These are phyloP conservation scores for Brettanomyces bruxellensis DNA, from an alignment of 805 yeast genomes.

Conservation along the genomic window DNA sequence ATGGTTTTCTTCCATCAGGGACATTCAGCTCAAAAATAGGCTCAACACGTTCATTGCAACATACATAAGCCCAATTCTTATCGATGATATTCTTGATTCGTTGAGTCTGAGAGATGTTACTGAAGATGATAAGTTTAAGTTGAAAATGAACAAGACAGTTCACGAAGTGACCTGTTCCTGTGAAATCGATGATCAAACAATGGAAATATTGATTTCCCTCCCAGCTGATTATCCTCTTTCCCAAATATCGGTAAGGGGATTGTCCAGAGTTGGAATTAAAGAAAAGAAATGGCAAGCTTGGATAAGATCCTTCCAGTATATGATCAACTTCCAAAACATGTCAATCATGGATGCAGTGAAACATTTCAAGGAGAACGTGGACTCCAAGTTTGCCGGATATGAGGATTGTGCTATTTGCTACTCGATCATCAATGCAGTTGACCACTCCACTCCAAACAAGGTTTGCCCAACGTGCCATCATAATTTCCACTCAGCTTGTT, in stretches of 20 bases:
- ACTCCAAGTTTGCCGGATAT: constrained; percentile 82
- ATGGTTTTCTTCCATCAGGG: constrained; percentile 69
- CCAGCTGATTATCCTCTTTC: constrained; percentile 76
- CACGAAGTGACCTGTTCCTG: constrained; percentile 68
- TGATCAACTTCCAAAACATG: constrained; percentile 67
- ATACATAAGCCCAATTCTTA: constrained; percentile 55
- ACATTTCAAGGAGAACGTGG: constrained; percentile 64
- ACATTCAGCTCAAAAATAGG: constrained; percentile 49
- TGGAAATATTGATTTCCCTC: constrained; percentile 68
- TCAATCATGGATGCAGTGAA: constrained; percentile 61
- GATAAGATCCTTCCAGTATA: constrained; percentile 83
- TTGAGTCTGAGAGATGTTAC: constrained; percentile 20
- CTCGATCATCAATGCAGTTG: constrained; percentile 77
- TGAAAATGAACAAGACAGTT: constrained; percentile 51
- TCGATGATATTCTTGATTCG: constrained; percentile 41
- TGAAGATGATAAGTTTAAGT: constrained; percentile 38
- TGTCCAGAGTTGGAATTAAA: constrained; percentile 75
- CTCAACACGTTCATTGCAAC: constrained; percentile 56
- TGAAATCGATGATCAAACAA: constrained; percentile 75
- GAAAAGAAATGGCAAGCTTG: constrained; percentile 93
- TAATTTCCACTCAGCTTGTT: constrained; percentile 91
- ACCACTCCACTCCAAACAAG: constrained; percentile 83
- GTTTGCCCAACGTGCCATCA: constrained; percentile 85
- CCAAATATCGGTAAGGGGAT: constrained; percentile 67
- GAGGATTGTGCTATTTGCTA: constrained; percentile 98